These are phyloP conservation scores for Phaeosphaeria sp. DNA, from an alignment of 2,329 filamentous ascomycete species.

Conservation along the genomic window DNA sequence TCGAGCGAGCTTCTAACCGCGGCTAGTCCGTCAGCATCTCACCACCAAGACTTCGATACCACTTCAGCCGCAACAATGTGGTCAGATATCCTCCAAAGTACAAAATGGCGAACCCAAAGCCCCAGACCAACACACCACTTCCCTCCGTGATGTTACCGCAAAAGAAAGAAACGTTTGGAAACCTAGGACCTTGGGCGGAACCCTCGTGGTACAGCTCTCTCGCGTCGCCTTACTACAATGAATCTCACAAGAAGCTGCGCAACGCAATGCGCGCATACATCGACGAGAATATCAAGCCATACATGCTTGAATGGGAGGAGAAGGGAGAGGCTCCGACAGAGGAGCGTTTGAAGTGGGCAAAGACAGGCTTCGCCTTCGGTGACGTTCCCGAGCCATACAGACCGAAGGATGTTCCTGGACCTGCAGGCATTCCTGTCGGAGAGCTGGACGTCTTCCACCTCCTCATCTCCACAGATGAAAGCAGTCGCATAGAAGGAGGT, in stretches of 20 bases:
- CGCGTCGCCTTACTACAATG: slow-evolving; percentile 67
- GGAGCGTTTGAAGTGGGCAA: slow-evolving; percentile 48
- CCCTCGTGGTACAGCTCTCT: slow-evolving; percentile 57
- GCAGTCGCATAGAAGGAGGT: slow-evolving; percentile 62
- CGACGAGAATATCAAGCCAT: slow-evolving; percentile 63
- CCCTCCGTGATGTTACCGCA: slow-evolving; percentile 23
- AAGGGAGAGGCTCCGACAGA: slow-evolving; percentile 57
- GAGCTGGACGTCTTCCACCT: slow-evolving; percentile 49
- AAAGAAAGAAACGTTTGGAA: slow-evolving; percentile 42
- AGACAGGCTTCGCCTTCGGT: slow-evolving; percentile 51
- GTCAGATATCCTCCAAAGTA: background rate
- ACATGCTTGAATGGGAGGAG: slow-evolving; percentile 69
- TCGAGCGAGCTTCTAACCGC: slow-evolving; percentile 14
- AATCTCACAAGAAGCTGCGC: slow-evolving; percentile 65
- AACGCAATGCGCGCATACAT: slow-evolving; percentile 65
- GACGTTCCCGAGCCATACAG: slow-evolving; percentile 55
- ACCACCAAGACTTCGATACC: background rate
- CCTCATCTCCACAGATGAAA: slow-evolving; percentile 63
- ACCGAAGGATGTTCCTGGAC: slow-evolving; percentile 46
- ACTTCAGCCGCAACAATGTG: background rate
- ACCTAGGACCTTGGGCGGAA: slow-evolving; percentile 53
- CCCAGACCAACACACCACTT: slow-evolving; percentile 16
- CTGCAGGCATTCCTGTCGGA: slow-evolving; percentile 45
- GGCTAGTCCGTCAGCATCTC: slow-evolving; percentile 14
- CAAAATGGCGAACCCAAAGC: slow-evolving; percentile 17